Conservation (phyloP, 2,329 filamentous ascomycete species). For the Beauveria sp. region DNA sequence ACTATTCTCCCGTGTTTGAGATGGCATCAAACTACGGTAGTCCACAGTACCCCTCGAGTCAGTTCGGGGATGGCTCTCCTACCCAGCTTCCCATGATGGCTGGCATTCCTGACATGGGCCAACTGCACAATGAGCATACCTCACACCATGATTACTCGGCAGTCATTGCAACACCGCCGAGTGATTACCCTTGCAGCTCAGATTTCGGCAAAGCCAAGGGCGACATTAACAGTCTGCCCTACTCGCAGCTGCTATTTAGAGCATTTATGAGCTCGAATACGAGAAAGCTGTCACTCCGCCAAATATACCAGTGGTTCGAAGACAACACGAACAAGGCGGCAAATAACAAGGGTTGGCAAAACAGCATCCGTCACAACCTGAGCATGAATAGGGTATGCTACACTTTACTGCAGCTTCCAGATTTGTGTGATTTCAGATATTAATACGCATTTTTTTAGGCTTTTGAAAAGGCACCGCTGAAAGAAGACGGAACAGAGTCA, state of each 20-base stretch:
- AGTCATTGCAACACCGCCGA: neutral
- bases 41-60: neutral
- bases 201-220: neutral
- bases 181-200: neutral
- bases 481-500: conserved; percentile 28
- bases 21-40: neutral
- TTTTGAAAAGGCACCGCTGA: conserved; percentile 33
- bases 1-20: neutral
- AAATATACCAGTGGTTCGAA: conserved; percentile 87
- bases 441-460: conserved; percentile 22
- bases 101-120: neutral
- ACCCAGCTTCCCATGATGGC: neutral
- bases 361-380: conserved; percentile 90
- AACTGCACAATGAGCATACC: neutral
- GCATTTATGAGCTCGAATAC: conserved; percentile 62
- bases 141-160: neutral
- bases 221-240: conserved; percentile 40
- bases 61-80: neutral
- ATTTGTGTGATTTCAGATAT: neutral
- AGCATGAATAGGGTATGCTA: conserved; percentile 81
- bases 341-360: conserved; percentile 82
- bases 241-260: conserved; percentile 72
- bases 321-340: conserved; percentile 72
- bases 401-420: neutral
- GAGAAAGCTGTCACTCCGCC: conserved; percentile 69